phyloP scores from a whole-genome alignment of 2,329 filamentous ascomycete genomes.

The Metarhizium brunneum region DNA sequence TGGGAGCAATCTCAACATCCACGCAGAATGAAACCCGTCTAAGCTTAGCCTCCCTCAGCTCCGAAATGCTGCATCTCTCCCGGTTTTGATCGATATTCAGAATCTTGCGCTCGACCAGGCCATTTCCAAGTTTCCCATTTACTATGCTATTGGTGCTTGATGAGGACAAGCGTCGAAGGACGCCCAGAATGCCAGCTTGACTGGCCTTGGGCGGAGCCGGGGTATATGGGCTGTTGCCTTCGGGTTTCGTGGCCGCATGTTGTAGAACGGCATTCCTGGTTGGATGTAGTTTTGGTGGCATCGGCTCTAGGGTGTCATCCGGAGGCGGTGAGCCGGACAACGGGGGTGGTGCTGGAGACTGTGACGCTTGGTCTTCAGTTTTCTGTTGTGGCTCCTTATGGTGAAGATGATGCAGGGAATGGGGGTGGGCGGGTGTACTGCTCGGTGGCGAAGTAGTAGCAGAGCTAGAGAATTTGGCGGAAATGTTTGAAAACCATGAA shows the following conservation, averaged over 20 bases:
- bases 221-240: constrained; percentile 58
- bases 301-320: constrained; percentile 25
- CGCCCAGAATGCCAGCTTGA: constrained; percentile 67
- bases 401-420: constrained; percentile 7
- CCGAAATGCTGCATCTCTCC: constrained; percentile 68
- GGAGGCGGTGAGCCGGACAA: constrained; percentile 13
- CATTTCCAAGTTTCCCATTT: constrained; percentile 37
- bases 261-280: constrained; percentile 51
- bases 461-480: constrained; percentile 76
- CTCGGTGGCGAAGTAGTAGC: constrained; percentile 25
- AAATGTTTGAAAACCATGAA: constrained; percentile 91
- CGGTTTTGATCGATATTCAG: constrained; percentile 78
- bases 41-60: constrained; percentile 72
- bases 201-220: constrained; percentile 63
- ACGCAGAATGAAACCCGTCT: constrained; percentile 90
- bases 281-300: constrained; percentile 38
- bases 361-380: constrained; percentile 3
- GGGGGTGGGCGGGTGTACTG: constrained; percentile 15
- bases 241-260: constrained; percentile 41
- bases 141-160: constrained; percentile 34
- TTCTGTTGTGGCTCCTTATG: constrained; percentile 10
- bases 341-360: constrained; percentile 5
- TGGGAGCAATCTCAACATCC: constrained; percentile 90
- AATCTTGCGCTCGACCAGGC: constrained; percentile 68
- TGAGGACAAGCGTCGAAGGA: constrained; percentile 74